These are phyloP conservation scores for Quercus dentata DNA, from an alignment of 306 rosid genomes.

Conservation along the genomic window DNA sequence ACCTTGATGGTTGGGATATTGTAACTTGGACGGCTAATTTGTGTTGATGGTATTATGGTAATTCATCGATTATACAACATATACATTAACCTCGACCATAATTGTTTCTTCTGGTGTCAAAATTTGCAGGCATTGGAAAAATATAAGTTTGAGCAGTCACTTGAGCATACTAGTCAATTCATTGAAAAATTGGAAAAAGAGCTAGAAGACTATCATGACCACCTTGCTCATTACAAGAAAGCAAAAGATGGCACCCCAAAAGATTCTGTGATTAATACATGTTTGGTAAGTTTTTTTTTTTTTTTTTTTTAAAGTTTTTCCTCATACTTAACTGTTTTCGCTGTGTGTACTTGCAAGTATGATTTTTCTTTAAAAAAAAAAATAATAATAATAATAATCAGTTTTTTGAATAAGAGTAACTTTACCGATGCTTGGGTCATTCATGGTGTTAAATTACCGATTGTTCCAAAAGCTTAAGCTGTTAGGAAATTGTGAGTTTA, in stretches of 20 bases:
- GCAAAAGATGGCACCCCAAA: constrained; percentile 30
- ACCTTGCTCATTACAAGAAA: constrained; percentile 51
- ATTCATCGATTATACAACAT: not conserved
- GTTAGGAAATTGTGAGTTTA: too few relatives aligned
- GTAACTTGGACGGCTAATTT: not conserved
- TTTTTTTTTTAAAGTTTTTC: not conserved
- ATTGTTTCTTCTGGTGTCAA: not conserved
- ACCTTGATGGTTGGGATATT: too few relatives aligned
- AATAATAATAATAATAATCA: too few relatives aligned
- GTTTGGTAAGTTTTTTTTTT: not conserved
- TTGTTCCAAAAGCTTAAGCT: too few relatives aligned
- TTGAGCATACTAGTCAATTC: constrained; percentile 86
- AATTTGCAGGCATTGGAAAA: constrained; percentile 74
- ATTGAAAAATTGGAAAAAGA: constrained; percentile 83
- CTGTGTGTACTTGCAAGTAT: too few relatives aligned
- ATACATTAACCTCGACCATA: not conserved
- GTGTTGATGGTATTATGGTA: not conserved
- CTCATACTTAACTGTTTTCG: not conserved
- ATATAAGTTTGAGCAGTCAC: constrained; percentile 65
- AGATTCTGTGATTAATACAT: constrained; percentile 21
- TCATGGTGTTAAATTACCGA: too few relatives aligned
- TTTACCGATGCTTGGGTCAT: not conserved
- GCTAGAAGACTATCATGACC: constrained; percentile 63
- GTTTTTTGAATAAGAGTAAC: not conserved
- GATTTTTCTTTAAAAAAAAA: too few relatives aligned